phyloP scores from a whole-genome alignment of 495 filamentous ascomycete species.

The Penicillium malachiteum region DNA sequence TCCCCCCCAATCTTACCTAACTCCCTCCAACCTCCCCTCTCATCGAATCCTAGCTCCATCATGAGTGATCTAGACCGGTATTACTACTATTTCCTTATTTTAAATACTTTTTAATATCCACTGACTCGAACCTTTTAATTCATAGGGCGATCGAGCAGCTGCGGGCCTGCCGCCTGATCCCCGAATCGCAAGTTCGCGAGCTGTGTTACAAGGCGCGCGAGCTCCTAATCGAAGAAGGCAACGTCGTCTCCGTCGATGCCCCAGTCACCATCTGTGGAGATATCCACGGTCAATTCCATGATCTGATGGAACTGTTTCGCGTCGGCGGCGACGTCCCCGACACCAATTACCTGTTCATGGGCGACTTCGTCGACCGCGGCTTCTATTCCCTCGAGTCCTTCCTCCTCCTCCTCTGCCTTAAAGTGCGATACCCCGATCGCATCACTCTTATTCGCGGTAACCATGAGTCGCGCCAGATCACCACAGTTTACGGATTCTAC shows the following conservation, averaged over 20 bases:
- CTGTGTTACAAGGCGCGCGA: constrained; percentile 97
- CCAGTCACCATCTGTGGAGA: constrained; percentile 99
- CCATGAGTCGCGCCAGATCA: constrained; percentile 97
- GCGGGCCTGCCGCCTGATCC: constrained; percentile 93
- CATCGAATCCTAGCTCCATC: constrained; percentile 23
- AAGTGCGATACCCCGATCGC: constrained; percentile 95
- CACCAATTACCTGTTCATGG: constrained; percentile 99
- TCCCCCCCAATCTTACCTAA: constrained; percentile 3
- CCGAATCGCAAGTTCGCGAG: constrained; percentile 90
- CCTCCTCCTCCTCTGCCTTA: constrained; percentile 88
- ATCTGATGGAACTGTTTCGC: constrained; percentile 96
- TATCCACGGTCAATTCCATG: constrained; percentile 98
- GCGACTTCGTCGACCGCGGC: constrained; percentile 96
- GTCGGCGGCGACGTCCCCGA: constrained; percentile 95
- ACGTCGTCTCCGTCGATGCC: constrained; percentile 93
- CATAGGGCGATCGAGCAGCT: constrained; percentile 87
- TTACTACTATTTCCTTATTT: not conserved
- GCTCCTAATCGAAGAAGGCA: constrained; percentile 95
- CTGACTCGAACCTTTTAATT: constrained; percentile 13
- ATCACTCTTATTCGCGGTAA: constrained; percentile 97
- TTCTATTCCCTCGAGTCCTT: constrained; percentile 98
- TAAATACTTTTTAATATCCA: not conserved
- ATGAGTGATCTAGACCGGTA: constrained; percentile 92
- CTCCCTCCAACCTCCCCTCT: constrained; percentile 2
- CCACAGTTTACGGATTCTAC: constrained; percentile 98